Evolutionary conservation across 441 rosid genomes (phyloP), one percentile per base, ranked within the genome.

Genomic region (Biscutella laevigata): DNA sequence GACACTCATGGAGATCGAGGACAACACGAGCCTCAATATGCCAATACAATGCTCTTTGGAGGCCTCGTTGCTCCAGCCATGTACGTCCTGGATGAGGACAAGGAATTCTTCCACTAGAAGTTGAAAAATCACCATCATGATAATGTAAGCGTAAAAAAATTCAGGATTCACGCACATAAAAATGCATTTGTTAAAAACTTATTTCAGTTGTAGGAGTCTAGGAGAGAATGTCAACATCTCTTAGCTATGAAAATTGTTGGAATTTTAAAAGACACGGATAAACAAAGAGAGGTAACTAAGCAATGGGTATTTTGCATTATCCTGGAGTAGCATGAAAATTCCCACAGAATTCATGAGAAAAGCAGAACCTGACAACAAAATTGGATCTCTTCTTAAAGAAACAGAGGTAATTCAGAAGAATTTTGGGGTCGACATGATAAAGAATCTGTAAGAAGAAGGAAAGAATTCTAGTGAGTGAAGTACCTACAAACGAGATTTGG

Each of bases 11-110:
- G 38, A 92, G 96, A 74, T 92, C 96, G 56, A 92, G 80, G 13
- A 88, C 96, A 19, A 92, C 98, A 46, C 88, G 91, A 67, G 98
- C 95, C 71, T 92, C 96, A n/a, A 88, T 92, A 59, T 88, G 98
- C 96, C 98, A 88, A 43, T 92, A 92, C 8, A 92, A 71, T 2
- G 94, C 87, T 69, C 88, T 82, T 69, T 92, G 98, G 57, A 88
- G 68, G 16, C 98, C 98, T 66, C 94, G 74, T 73, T 92, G 98
- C 77, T 92, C 98, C 74, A 92, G 37, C 96, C 98, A 92, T 74
- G 84, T 80, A 72, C 95, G 72, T 45, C 95, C 96, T 11, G 98
- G 94, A 56, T 85, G 86, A 0, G 98, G 98, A 52, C 98, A 92
- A 19, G 94, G 85, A 69, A 88, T 92, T 59, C 83, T 82, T 51